Percentiles rank a stretch among this genome's conserved stretches.
These are phyloP conservation scores for Fraxinus excelsior DNA, from an alignment of 257 asterid genomes.

Conservation along the genomic window DNA sequence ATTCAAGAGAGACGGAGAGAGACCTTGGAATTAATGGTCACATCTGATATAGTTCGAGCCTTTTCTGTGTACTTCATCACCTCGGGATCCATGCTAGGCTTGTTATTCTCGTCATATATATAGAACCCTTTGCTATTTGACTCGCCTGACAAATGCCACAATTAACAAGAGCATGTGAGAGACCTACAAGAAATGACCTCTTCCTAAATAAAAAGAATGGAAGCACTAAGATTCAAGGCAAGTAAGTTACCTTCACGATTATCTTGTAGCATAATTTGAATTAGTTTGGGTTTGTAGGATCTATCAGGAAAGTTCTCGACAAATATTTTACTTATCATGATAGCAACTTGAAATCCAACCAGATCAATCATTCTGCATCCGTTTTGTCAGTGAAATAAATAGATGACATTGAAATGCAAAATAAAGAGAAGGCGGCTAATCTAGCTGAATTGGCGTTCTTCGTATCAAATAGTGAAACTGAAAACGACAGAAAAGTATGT, in stretches of 20 bases:
- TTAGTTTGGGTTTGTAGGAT: conserved; percentile 31
- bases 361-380: conserved; percentile 46
- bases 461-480: conserved; percentile 6
- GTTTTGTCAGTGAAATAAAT: conserved; percentile 12
- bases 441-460: not conserved
- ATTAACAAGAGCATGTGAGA: conserved; percentile 17
- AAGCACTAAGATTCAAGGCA: not conserved
- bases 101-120: conserved; percentile 31
- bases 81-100: conserved; percentile 34
- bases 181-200: not conserved
- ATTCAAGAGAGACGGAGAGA: conserved; percentile 15
- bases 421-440: not conserved
- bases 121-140: conserved; percentile 39
- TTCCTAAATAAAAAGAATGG: not conserved
- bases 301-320: conserved; percentile 26
- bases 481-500: not conserved
- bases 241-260: conserved; percentile 34
- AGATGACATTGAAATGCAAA: conserved; percentile 8
- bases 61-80: conserved; percentile 25
- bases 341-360: conserved; percentile 36
- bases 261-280: conserved; percentile 30
- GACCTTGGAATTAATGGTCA: conserved; percentile 29
- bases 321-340: conserved; percentile 22
- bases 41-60: conserved; percentile 18
- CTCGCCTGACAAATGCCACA: conserved; percentile 34